Conservation (phyloP, 257 asterid species). For the Solanum etuberosum region DNA sequence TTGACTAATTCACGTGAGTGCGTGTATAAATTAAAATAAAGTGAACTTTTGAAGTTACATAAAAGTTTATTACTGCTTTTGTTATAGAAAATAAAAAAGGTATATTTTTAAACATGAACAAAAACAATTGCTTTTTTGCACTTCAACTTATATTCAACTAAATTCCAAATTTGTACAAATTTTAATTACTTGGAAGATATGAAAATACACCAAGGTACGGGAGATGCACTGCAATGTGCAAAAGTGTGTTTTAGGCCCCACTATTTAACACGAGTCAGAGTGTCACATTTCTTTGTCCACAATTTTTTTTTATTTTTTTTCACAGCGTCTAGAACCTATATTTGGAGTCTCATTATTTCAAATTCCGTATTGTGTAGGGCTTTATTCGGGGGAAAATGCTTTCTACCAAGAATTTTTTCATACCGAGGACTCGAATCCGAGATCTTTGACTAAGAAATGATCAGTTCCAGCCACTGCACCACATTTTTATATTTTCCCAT, state of each 20-base stretch:
- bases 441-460: rapidly evolving
- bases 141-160: background rate
- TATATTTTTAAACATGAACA: background rate
- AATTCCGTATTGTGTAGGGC: rapidly evolving
- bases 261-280: background rate
- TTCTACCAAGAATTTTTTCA: no score
- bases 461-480: rapidly evolving
- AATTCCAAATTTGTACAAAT: background rate
- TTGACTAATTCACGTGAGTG: background rate
- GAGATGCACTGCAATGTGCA: background rate
- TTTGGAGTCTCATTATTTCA: background rate
- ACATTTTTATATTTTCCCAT: background rate
- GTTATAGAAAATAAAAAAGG: background rate
- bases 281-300: background rate
- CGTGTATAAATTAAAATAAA: background rate
- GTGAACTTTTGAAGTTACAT: background rate
- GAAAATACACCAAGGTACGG: background rate
- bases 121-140: background rate
- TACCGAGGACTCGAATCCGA: rapidly evolving
- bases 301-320: no score
- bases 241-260: background rate
- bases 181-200: background rate
- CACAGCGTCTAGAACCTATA: no score
- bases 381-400: rapidly evolving
- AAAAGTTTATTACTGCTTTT: background rate